A percentile compares a stretch with the other conserved stretches of the same genome.
Evolutionary conservation across 1,284 basidiomycete genomes (phyloP).

Genomic region (Calocybe gambosa): DNA sequence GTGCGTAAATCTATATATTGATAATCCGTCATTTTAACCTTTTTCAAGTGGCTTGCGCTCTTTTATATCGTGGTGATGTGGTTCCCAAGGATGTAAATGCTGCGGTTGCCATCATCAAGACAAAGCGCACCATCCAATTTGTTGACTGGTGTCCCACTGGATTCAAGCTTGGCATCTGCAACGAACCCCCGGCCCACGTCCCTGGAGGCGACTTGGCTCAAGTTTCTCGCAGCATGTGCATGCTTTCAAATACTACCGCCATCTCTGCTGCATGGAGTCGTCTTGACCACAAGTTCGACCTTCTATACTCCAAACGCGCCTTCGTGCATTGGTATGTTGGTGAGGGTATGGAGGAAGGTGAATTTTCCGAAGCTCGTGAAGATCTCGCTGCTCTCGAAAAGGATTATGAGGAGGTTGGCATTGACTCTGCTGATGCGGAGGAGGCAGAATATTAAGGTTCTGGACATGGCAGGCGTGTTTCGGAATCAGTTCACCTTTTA

Average conservation of each 20-base stretch:
- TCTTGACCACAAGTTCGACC: constrained; percentile 92
- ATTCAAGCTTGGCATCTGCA: constrained; percentile 97
- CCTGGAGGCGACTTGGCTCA: constrained; percentile 95
- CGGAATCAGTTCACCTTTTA: constrained; percentile 19
- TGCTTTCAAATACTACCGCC: constrained; percentile 93
- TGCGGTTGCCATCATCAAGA: constrained; percentile 93
- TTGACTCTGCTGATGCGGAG: constrained; percentile 83
- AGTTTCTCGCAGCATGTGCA: constrained; percentile 91
- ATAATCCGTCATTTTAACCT: constrained; percentile 1
- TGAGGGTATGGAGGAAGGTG: constrained; percentile 99
- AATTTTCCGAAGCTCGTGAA: constrained; percentile 96
- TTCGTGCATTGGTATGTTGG: constrained; percentile 96
- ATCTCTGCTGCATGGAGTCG: constrained; percentile 95
- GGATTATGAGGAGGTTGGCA: constrained; percentile 93
- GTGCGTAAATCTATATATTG: constrained; percentile 37
- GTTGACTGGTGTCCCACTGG: constrained; percentile 99
- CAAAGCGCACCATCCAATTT: constrained; percentile 94
- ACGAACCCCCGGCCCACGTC: constrained; percentile 90
- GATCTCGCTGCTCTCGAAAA: constrained; percentile 97
- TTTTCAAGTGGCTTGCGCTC: constrained; percentile 72
- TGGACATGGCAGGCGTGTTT: constrained; percentile 8
- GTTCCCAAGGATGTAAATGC: constrained; percentile 96
- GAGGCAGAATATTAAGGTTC: constrained; percentile 39
- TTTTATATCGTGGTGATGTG: constrained; percentile 94
- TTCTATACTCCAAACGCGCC: constrained; percentile 88